phyloP scores from a whole-genome alignment of 2,329 filamentous ascomycete species.

The Colletotrichum abscissum region DNA sequence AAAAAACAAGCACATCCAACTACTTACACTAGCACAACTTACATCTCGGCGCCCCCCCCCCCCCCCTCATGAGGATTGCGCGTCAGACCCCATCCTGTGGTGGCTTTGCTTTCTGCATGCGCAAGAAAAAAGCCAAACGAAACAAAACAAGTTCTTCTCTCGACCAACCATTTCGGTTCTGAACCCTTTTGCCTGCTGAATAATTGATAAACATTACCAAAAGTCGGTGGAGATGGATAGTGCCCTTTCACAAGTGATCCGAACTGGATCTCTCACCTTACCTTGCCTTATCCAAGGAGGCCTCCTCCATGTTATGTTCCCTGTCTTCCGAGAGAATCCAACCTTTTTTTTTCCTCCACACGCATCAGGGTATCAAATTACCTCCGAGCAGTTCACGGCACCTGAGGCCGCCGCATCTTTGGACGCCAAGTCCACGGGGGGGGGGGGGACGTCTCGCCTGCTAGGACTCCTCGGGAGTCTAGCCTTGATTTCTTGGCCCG shows the following conservation, averaged over 20 bases:
- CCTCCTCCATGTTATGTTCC: background rate
- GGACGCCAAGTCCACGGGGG: background rate
- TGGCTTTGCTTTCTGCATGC: slow-evolving; percentile 20
- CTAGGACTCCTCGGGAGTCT: background rate
- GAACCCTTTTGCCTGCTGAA: slow-evolving; percentile 3
- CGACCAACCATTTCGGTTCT: background rate
- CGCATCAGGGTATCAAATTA: slow-evolving; percentile 2
- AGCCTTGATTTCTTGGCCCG: background rate
- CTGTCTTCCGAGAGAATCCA: background rate
- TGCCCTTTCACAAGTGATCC: too few relatives aligned
- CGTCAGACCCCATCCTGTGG: slow-evolving; percentile 15
- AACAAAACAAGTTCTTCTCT: background rate
- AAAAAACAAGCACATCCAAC: background rate
- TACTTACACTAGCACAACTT: slow-evolving; percentile 1
- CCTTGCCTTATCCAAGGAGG: background rate
- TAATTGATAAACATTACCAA: background rate
- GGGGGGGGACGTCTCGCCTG: background rate
- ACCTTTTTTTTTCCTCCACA: background rate
- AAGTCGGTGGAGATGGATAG: background rate
- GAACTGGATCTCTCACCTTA: too few relatives aligned
- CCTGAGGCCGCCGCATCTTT: slow-evolving; percentile 6
- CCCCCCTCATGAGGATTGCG: slow-evolving; percentile 19
- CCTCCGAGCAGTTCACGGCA: slow-evolving; percentile 8
- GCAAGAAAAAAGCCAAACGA: background rate
- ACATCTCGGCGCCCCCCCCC: slow-evolving; percentile 1